These are phyloP conservation scores for Linnemannia exigua DNA, from an alignment of 192 early-diverging fungal species.

Conservation along the genomic window DNA sequence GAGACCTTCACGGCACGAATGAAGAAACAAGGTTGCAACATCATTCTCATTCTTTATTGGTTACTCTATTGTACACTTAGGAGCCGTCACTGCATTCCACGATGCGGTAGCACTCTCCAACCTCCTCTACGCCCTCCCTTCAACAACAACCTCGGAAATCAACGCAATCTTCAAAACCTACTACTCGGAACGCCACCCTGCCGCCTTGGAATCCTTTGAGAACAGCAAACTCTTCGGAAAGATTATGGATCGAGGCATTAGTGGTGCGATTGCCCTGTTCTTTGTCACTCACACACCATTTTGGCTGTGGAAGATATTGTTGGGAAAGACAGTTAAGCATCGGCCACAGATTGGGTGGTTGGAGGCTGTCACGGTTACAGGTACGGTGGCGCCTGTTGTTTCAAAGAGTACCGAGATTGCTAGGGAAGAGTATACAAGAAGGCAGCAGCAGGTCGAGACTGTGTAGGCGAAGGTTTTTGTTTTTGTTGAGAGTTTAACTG, in stretches of 20 bases:
- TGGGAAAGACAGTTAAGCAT: not conserved
- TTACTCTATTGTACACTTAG: not conserved
- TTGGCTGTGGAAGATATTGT: not conserved
- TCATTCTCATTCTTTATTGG: not conserved
- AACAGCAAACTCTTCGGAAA: not conserved
- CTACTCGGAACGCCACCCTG: not conserved
- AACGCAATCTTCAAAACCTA: not conserved
- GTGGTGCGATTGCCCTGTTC: not conserved
- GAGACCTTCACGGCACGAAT: too few species aligned
- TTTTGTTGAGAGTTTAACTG: too few species aligned
- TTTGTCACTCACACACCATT: not conserved
- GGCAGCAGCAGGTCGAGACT: too few species aligned
- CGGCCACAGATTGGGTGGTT: not conserved
- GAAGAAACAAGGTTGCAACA: too few species aligned
- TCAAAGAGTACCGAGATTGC: not conserved
- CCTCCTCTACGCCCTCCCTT: not conserved
- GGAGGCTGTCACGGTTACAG: not conserved
- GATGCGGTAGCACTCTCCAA: constrained; percentile 3
- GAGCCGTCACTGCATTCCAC: constrained; percentile 11
- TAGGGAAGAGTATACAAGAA: not conserved
- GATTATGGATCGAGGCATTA: not conserved
- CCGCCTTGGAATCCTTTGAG: not conserved
- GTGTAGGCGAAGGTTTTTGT: too few species aligned
- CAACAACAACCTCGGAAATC: not conserved
- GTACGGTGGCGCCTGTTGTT: not conserved